Percentiles rank a stretch among this genome's conserved stretches.
Evolutionary conservation across 257 asterid genomes (phyloP).

Genomic region (Solanum stenotomum): DNA sequence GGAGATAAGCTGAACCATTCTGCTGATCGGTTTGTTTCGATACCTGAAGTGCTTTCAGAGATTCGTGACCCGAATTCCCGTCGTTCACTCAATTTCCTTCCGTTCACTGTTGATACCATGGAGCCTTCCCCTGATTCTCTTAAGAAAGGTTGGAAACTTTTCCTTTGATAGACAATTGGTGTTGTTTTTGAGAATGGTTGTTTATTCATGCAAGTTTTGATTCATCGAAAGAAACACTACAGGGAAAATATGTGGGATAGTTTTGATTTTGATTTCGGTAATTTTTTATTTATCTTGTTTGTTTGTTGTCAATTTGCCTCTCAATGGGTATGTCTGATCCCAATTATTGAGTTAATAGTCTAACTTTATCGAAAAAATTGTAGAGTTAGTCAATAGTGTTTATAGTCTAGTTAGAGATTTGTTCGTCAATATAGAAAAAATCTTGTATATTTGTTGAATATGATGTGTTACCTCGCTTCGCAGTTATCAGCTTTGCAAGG

Average conservation of each 20-base stretch:
- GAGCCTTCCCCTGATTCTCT: constrained; percentile 76
- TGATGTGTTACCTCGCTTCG: neutral
- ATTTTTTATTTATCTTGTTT: too few relatives aligned
- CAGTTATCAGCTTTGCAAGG: constrained; percentile 85
- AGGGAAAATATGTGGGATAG: neutral
- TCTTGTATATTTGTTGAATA: neutral
- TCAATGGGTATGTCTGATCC: neutral
- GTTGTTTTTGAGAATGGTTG: too few relatives aligned
- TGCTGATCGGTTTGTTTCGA: constrained; percentile 81
- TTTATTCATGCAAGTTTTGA: too few relatives aligned
- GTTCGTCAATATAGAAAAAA: neutral
- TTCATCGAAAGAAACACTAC: too few relatives aligned
- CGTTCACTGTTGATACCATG: constrained; percentile 63
- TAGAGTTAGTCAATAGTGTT: neutral
- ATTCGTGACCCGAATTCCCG: constrained; percentile 86
- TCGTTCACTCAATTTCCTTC: constrained; percentile 68
- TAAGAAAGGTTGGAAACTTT: constrained; percentile 38
- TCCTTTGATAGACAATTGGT: too few relatives aligned
- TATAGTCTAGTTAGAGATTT: neutral
- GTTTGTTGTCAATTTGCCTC: neutral
- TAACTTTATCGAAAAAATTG: too few relatives aligned
- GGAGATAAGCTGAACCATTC: constrained; percentile 47
- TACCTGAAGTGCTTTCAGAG: constrained; percentile 66
- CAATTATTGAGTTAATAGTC: neutral
- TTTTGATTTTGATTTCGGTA: neutral